These are phyloP conservation scores for Pichia sporocuriosa DNA, from an alignment of 805 yeast genomes.

Conservation along the genomic window DNA sequence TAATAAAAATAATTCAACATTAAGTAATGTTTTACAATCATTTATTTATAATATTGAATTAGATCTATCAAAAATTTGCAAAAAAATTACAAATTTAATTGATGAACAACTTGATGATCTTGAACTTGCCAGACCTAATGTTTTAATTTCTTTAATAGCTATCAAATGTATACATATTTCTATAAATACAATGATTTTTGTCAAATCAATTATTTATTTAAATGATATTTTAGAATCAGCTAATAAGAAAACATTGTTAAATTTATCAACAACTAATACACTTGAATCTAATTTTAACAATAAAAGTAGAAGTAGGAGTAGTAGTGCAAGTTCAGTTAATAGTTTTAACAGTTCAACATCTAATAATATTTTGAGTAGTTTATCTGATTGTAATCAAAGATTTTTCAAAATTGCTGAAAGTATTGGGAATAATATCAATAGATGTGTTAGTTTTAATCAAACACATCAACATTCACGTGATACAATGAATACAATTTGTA, in stretches of 20 bases:
- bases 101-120: constrained; percentile 29
- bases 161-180: constrained; percentile 25
- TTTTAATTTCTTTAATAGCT: constrained; percentile 21
- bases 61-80: constrained; percentile 24
- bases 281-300: not conserved
- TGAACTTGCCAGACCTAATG: constrained; percentile 22
- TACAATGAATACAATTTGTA: constrained; percentile 13
- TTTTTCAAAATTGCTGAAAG: constrained; percentile 21
- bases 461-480: constrained; percentile 15
- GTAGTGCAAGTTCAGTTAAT: constrained; percentile 1
- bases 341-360: not conserved
- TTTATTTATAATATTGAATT: constrained; percentile 26
- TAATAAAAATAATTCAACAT: not conserved
- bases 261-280: no score
- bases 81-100: constrained; percentile 23
- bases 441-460: constrained; percentile 16
- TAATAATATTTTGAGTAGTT: constrained; percentile 8
- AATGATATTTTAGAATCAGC: constrained; percentile 13
- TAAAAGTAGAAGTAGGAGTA: constrained; percentile 2
- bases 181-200: constrained; percentile 13
- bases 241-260: not conserved
- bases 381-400: constrained; percentile 21
- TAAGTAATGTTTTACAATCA: constrained; percentile 18
- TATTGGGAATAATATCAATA: constrained; percentile 12
- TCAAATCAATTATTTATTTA: constrained; percentile 20